Evolutionary conservation across 2,329 filamentous ascomycete species (phyloP).

Genomic region (Ceratocystis cacaofunesta): DNA sequence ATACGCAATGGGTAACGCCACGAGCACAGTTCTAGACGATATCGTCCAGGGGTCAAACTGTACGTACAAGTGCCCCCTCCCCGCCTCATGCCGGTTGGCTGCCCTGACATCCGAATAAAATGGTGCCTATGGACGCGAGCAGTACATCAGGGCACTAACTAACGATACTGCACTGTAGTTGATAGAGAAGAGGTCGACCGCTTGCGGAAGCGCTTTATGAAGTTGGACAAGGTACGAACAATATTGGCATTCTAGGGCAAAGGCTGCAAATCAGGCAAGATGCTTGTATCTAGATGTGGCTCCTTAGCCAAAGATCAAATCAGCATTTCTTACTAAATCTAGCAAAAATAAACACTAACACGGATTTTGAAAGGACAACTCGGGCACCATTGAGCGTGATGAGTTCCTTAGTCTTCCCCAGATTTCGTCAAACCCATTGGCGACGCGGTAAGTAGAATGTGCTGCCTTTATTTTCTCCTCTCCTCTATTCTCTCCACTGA

Average conservation of each 20-base stretch:
- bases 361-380: constrained; percentile 62
- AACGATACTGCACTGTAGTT: constrained; percentile 38
- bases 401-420: constrained; percentile 95
- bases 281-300: not conserved
- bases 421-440: constrained; percentile 93
- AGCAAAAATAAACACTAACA: not conserved
- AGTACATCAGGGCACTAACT: constrained; percentile 72
- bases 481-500: not conserved
- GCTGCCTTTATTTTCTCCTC: not conserved
- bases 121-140: constrained; percentile 30
- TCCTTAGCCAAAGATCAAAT: too few relatives aligned
- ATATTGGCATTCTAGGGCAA: not conserved
- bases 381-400: constrained; percentile 93
- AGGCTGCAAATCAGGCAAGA: not conserved
- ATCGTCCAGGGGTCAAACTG: constrained; percentile 96
- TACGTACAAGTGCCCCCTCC: constrained; percentile 28
- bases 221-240: constrained; percentile 74
- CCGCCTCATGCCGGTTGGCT: not conserved
- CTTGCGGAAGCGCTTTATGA: constrained; percentile 95
- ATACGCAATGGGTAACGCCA: constrained; percentile 49
- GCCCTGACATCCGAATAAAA: too few relatives aligned
- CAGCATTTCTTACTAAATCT: too few relatives aligned
- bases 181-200: constrained; percentile 94
- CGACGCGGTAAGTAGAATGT: constrained; percentile 52
- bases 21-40: constrained; percentile 70